Evolutionary conservation across 345 rosid genomes (phyloP), one percentile per base, ranked within the genome.

Genomic region (Syzygium jambos): DNA sequence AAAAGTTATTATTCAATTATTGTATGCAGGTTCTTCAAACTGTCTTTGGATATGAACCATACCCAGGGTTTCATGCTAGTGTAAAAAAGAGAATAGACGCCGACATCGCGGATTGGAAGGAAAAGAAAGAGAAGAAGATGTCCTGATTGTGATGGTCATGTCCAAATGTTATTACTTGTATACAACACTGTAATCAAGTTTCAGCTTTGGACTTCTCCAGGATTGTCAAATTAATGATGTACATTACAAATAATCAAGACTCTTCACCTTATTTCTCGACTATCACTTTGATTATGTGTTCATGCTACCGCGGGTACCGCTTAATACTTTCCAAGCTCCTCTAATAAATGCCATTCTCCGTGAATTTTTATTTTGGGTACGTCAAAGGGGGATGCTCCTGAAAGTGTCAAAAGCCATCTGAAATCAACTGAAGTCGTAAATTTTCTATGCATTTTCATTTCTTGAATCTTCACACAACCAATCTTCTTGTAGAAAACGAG

Each of bases 41-140:
- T 16, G 78, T 90, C 59, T 93, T 94, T 34, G 90, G 93, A 53
- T 96, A 97, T 54, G 98, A 96, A 88, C 99, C 98, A 43, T 96
- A 94, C 87, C 95, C 98, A 0, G 99, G 98, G 68, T 97, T 97
- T 83, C 95, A 92, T 57, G 95, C 87, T 17, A 92, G 88, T 3
- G 98, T 97, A 87, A 89, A 87, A 80, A 95, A 94, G 30, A 94
- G 92, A 94, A 91, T 92, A 83, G 93, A 93, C 17, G 90, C 90
- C 61, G 94, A 96, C 52, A 91, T 95, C 68, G 92, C 94, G 88
- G 93, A 93, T 65, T 95, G 91, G 90, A 78, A 88, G 86, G 94
- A 91, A 51, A 93, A 88, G 88, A 93, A 94, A 87, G 89, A 88
- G 83, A 91, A 93, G 89, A 93, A 94, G 85, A 87, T 87, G 51